Base-by-base conservation (phyloP, 108 stramenopile genomes). In the Conticribra guillardii region DNA sequence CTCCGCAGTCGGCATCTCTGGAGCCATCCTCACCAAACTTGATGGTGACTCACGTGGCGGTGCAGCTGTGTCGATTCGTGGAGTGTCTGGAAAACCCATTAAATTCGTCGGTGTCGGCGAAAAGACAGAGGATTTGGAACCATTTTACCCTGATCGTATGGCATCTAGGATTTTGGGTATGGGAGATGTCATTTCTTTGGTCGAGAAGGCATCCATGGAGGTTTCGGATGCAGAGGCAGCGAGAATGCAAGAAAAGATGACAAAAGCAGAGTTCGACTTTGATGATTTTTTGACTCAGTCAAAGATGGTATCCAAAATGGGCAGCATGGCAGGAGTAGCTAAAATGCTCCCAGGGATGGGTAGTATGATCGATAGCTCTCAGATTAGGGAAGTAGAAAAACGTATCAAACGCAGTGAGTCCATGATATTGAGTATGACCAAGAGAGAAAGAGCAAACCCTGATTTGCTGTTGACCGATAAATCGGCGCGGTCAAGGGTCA, bases 81-180 rank as follows among this genome's bases (percentile, higher is more conserved):
- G 93, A 15, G 97, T 98, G 0, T 89, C 87, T 45, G 96, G 96
- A 32, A 96, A 94, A 70, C 96, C 96, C 37, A 97, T 98, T 82
- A 98, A 98, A 79, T 98, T 97, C 79, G 91, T 97, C 18, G 98
- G 98, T 49, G 89, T 88, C 0, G 98, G 98, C 17, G 98, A 98
- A 74, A 91, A 87, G 75, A 80, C 89, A 2, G 67, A 79, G 16
- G 96, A 98, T 65, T 75, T 97, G 53, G 96, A 96, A 79, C 96
- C 96, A 23, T 98, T 98, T 79, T 98, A 92, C 77, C 98, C 98
- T 16, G 95, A 96, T 71, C 92, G 98, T 24, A 97, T 97, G 96
- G 98, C 98, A 18, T 90, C 86, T 14, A 76, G 96, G 15, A 98
- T 98, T 79, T 79, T 98, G 34, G 98, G 98, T 8, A 97, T 97